These are phyloP conservation scores for Penicillium odoratum DNA, from an alignment of 495 filamentous ascomycete species.

Conservation along the genomic window DNA sequence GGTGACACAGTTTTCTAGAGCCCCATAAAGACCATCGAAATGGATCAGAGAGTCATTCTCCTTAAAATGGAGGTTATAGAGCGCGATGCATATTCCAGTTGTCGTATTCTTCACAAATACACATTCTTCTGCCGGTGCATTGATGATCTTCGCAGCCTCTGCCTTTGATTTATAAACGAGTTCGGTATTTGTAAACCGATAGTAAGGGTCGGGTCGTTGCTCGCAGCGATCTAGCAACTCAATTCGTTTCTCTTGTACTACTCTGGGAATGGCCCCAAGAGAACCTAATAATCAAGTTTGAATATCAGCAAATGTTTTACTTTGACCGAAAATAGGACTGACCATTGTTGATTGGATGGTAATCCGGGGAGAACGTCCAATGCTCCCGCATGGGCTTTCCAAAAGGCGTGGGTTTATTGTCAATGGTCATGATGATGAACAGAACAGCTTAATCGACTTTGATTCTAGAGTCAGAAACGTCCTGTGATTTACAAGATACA, in stretches of 20 bases:
- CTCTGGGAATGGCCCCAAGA: constrained; percentile 70
- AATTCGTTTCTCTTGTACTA: constrained; percentile 57
- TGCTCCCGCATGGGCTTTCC: constrained; percentile 63
- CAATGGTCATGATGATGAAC: background rate
- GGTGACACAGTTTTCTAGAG: constrained; percentile 66
- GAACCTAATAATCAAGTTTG: constrained; percentile 53
- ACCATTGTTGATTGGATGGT: constrained; percentile 84
- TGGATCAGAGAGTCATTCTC: constrained; percentile 61
- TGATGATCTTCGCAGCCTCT: constrained; percentile 62
- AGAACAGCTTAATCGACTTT: background rate
- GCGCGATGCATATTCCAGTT: constrained; percentile 74
- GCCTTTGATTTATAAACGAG: constrained; percentile 63
- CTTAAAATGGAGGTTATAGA: constrained; percentile 66
- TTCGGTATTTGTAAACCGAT: constrained; percentile 59
- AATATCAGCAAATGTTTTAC: constrained; percentile 1
- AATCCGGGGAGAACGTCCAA: constrained; percentile 69
- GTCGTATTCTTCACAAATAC: constrained; percentile 85
- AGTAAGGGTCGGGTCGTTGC: constrained; percentile 67
- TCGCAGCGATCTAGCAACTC: constrained; percentile 62
- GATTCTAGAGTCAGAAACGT: background rate
- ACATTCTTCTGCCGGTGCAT: constrained; percentile 58
- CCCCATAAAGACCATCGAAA: constrained; percentile 77
- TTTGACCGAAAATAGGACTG: constrained; percentile 8
- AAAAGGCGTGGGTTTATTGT: constrained; percentile 38
- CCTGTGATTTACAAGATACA: background rate